Base-by-base conservation (phyloP, 2,329 filamentous ascomycete genomes). In the Cladosporium sp. region DNA sequence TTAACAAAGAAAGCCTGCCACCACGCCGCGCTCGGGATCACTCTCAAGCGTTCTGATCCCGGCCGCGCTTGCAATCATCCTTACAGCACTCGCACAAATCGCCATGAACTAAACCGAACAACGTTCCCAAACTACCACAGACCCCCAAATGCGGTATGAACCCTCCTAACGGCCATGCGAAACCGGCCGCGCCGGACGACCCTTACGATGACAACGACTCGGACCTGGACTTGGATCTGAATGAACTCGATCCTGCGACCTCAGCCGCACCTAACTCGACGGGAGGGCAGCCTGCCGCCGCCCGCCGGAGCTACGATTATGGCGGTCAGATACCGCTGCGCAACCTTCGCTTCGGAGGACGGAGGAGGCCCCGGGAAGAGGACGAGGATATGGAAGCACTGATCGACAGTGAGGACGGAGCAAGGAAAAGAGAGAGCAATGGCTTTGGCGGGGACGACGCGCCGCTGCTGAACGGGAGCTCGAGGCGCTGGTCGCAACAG, bases 191-290 rank as follows among this genome's bases (percentile, higher is more conserved):
- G 65, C 83, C 83, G 70, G 82, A 86, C 71, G 82, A 80, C 55
- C 78, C 78, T 56, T 71, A 75, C 63, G 76, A 83, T 54, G 56
- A 62, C 48, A 58, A 61, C 66, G 87, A 91, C 68, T 88, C 85
- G 46, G 86, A 92, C 67, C 81, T 85, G 61, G 85, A 88, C 58
- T 77, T 93, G 63, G 86, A 91, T 63, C 78, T 89, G 61, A 80
- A 89, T 64, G 88, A 92, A 75, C 83, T 93, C 60, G 87, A 91
- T 66, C 86, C 87, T 18, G 40, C 14, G 16, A 28, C 65, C n/a
- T 62, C 62, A 35, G 56, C 62, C 9, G 56, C 60, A 35, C 40
- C 61, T 8, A 51, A 59, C n/a, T 34, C 56, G 31, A 60, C 65
- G 8, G 64, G 64, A 42, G 61, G 64, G 6, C 63, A 55, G 38